These are phyloP conservation scores for Starmerella roubikii DNA, from an alignment of 805 yeast genomes.

Conservation along the genomic window DNA sequence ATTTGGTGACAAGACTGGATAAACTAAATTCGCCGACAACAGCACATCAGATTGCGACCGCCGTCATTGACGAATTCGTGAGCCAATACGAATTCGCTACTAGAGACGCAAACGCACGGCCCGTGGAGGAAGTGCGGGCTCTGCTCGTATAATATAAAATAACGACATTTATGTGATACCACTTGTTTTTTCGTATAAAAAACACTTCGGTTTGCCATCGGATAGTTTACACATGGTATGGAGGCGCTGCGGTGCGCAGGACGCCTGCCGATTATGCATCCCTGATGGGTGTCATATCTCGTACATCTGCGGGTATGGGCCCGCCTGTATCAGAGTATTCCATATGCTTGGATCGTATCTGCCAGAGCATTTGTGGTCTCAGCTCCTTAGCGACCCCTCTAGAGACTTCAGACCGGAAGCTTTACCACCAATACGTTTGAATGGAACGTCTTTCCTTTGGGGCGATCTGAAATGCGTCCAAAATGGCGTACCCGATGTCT, in stretches of 20 bases:
- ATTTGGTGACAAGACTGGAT: constrained; percentile 22
- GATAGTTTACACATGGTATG: neutral
- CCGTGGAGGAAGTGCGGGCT: constrained; percentile 11
- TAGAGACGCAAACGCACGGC: constrained; percentile 5
- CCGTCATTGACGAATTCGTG: constrained; percentile 25
- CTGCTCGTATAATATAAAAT: constrained; percentile 3
- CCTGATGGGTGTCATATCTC: too few relatives aligned
- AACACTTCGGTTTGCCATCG: too few relatives aligned
- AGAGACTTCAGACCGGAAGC: too few relatives aligned
- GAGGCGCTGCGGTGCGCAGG: too few relatives aligned
- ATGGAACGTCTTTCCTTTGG: too few relatives aligned
- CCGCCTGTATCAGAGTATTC: too few relatives aligned
- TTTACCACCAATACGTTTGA: too few relatives aligned
- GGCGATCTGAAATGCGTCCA: constrained; percentile 8
- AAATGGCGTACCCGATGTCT: constrained; percentile 9
- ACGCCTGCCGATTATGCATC: too few relatives aligned
- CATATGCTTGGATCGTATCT: too few relatives aligned
- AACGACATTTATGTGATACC: neutral
- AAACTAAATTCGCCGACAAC: constrained; percentile 26
- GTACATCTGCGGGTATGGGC: too few relatives aligned
- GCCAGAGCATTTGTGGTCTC: too few relatives aligned
- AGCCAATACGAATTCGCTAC: constrained; percentile 22
- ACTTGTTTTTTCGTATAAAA: neutral
- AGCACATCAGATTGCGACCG: constrained; percentile 22
- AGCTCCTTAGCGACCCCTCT: too few relatives aligned